Base-by-base conservation (phyloP, 495 filamentous ascomycete species). In the Aspergillus kassunensis region DNA sequence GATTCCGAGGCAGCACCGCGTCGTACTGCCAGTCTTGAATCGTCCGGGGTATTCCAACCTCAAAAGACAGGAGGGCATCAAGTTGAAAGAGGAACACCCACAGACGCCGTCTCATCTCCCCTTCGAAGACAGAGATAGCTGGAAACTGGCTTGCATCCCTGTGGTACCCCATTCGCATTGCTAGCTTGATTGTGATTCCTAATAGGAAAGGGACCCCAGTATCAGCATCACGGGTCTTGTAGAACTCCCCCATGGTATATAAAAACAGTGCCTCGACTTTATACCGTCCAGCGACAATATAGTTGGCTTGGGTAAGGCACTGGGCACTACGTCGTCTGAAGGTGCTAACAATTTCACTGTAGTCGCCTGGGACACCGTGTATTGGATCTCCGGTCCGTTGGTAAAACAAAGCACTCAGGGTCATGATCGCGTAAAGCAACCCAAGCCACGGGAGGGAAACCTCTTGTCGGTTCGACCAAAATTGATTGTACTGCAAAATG, bases 151-250 rank as follows among this genome's bases (percentile, higher is more conserved):
- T 61, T 0, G 73, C 54, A 50, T 78, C 73, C 6, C 74, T 65
- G 48, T 78, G 73, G 40, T 74, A 76, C 6, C 74, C 74, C 63
- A 70, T 76, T 33, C 66, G 64, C 65, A 76, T 68, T 6, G 74
- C 69, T 10, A 76, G 56, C 30, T 67, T 64, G 36, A 72, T 64
- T 11, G 65, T 58, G 15, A 71, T 68, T 8, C 70, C 68, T 2
- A 76, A 44, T 0, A 78, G 55, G 20, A 68, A 64, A 0, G 67
- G 67, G 16, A 72, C 60, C 10, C 65, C 68, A 23, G 65, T 50
- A 34, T 70, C 63, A 10, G 64, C 64, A 54, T 75, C 72, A 24
- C 62, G 54, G 27, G 56, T 69, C 10, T 58, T 63, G 23, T 70
- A 63, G 20, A 70, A 76, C 39, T 76, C 70, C 3, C 52, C 46